Evolutionary conservation across 495 filamentous ascomycete genomes (phyloP).

Genomic region (Daldinia childiae): DNA sequence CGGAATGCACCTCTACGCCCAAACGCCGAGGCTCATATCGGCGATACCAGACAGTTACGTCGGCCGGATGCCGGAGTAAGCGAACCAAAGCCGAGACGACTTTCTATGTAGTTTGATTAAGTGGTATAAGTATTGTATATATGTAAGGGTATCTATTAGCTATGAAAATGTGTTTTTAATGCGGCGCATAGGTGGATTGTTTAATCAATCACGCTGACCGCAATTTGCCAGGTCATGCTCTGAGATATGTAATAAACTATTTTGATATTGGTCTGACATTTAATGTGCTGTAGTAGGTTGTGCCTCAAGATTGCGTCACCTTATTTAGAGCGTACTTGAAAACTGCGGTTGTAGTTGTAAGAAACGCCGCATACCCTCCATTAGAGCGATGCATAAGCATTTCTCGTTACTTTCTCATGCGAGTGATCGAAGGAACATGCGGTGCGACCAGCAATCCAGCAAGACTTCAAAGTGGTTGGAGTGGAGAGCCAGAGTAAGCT

Average conservation of each 20-base stretch:
- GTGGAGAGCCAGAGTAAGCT: constrained; percentile 29
- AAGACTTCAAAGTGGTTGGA: constrained; percentile 13
- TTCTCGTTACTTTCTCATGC: constrained; percentile 28
- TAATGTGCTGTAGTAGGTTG: not conserved
- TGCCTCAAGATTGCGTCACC: constrained; percentile 28
- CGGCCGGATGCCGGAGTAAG: not conserved
- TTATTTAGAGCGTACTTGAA: not conserved
- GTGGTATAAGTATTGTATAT: not conserved
- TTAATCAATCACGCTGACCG: not conserved
- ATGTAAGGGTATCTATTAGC: not conserved
- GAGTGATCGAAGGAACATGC: constrained; percentile 41
- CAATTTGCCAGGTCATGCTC: not conserved
- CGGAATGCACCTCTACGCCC: not conserved
- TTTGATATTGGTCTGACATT: not conserved
- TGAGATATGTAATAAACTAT: not conserved
- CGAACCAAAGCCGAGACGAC: constrained; percentile 4
- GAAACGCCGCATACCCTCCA: constrained; percentile 32
- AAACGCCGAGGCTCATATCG: constrained; percentile 7
- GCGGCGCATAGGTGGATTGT: not conserved
- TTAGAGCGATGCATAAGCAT: constrained; percentile 12
- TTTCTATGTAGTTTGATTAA: not conserved
- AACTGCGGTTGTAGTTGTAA: not conserved
- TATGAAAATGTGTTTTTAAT: not conserved
- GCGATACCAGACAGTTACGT: not conserved
- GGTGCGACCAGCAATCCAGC: constrained; percentile 30